Evolutionary conservation across 2,329 filamentous ascomycete species (phyloP).

Genomic region (Fusarium sarcochroum): DNA sequence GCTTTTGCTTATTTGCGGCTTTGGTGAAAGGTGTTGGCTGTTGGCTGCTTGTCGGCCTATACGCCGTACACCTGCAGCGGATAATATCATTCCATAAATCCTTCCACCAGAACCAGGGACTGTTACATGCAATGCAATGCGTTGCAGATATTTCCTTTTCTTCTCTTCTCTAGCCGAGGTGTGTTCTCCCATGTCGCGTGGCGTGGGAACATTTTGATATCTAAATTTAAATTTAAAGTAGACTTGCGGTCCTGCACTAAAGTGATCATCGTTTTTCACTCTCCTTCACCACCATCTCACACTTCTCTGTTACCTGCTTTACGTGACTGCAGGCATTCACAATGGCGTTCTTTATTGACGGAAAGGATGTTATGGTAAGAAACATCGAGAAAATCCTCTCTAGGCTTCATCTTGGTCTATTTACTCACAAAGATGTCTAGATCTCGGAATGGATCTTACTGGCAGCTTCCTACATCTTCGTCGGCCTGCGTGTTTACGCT

Average conservation of each 20-base stretch:
- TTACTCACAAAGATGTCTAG: constrained; percentile 27
- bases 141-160: constrained; percentile 12
- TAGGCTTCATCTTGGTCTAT: accelerated
- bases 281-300: neutral
- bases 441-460: constrained; percentile 55
- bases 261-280: constrained; percentile 3
- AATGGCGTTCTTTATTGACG: constrained; percentile 44
- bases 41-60: constrained; percentile 1
- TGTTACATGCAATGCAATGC: constrained; percentile 4
- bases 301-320: neutral
- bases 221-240: constrained; percentile 17
- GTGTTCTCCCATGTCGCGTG: neutral
- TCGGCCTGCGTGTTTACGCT: constrained; percentile 51
- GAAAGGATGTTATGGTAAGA: constrained; percentile 44
- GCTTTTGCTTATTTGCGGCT: neutral
- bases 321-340: neutral
- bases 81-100: constrained; percentile 26
- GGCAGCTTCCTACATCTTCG: constrained; percentile 46
- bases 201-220: neutral
- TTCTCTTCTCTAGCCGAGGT: constrained; percentile 16
- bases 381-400: too few relatives aligned
- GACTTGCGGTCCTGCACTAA: neutral
- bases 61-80: constrained; percentile 34
- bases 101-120: constrained; percentile 1
- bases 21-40: neutral